Percentiles rank a stretch among this genome's conserved stretches.
Evolutionary conservation across 768 basidiomycete genomes (phyloP).

Genomic region (Collybiopsis confluens): DNA sequence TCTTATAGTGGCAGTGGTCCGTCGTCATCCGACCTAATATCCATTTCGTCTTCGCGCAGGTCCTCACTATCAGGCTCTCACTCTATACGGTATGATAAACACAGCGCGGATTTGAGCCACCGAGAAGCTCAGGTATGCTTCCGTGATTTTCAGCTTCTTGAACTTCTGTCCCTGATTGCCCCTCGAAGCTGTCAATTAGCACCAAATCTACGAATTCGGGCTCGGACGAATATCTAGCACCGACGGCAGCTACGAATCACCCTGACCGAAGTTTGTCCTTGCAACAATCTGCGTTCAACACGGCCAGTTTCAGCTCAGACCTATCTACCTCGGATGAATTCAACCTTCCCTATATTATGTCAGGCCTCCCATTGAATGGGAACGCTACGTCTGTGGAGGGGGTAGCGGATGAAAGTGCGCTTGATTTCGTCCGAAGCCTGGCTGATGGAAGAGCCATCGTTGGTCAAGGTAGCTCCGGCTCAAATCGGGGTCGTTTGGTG

Average conservation of each 20-base stretch:
- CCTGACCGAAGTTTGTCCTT: too few species aligned
- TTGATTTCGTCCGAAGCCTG: not conserved
- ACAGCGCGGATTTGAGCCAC: not conserved
- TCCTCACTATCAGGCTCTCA: not conserved
- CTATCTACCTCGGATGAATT: not conserved
- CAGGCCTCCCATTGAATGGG: not conserved
- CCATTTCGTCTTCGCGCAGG: conserved; percentile 1
- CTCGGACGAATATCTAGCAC: too few species aligned
- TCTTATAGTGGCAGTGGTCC: not conserved
- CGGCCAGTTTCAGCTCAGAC: too few species aligned
- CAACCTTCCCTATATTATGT: not conserved
- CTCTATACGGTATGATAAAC: not conserved
- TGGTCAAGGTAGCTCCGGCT: too few species aligned
- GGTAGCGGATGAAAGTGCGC: not conserved
- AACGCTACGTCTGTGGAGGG: not conserved
- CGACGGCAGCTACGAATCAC: too few species aligned
- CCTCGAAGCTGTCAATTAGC: too few species aligned
- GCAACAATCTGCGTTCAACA: too few species aligned
- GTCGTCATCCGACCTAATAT: not conserved
- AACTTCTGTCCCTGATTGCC: too few species aligned
- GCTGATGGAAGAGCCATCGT: not conserved
- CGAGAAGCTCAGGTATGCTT: not conserved
- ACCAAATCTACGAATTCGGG: too few species aligned
- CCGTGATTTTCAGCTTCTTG: not conserved
- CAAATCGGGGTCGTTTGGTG: too few species aligned